phyloP scores from a whole-genome alignment of 495 filamentous ascomycete genomes.

The Clavariopsis aquatica region DNA sequence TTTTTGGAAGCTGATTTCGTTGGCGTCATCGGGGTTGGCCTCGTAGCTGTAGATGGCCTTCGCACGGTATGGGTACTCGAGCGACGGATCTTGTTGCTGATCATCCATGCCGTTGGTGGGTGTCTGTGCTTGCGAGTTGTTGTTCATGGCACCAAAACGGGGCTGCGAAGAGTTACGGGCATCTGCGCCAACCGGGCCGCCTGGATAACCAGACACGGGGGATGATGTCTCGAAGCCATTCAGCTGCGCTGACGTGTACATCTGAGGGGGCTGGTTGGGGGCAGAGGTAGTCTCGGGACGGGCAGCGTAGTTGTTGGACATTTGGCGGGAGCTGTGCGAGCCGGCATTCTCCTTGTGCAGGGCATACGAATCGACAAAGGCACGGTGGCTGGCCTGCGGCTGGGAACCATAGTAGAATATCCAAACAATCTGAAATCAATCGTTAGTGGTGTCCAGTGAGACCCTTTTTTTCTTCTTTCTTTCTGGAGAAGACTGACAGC shows the following conservation, averaged over 20 bases:
- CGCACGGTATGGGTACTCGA: conserved; percentile 93
- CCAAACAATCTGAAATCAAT: conserved; percentile 76
- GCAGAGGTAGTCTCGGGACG: conserved; percentile 82
- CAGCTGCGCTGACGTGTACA: conserved; percentile 94
- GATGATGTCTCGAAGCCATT: conserved; percentile 96
- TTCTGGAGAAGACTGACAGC: conserved; percentile 60
- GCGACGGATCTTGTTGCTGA: conserved; percentile 50
- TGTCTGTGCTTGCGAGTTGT: conserved; percentile 29
- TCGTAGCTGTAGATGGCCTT: conserved; percentile 99
- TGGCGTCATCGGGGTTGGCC: conserved; percentile 95
- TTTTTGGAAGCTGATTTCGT: conserved; percentile 96
- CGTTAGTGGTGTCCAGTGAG: too few species aligned
- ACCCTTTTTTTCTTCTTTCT: too few species aligned
- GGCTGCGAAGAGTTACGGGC: conserved; percentile 59
- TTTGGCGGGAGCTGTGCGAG: conserved; percentile 59
- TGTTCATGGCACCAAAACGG: conserved; percentile 51
- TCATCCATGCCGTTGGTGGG: conserved; percentile 29
- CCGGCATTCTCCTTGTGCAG: conserved; percentile 72
- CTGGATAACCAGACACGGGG: conserved; percentile 77
- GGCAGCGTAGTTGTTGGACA: conserved; percentile 62
- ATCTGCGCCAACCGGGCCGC: conserved; percentile 61
- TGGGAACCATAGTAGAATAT: conserved; percentile 98
- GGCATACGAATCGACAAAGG: conserved; percentile 94
- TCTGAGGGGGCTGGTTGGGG: conserved; percentile 74
- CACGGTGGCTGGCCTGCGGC: conserved; percentile 81